Conservation (phyloP, 345 rosid genomes). For the Citrus unshiu region DNA sequence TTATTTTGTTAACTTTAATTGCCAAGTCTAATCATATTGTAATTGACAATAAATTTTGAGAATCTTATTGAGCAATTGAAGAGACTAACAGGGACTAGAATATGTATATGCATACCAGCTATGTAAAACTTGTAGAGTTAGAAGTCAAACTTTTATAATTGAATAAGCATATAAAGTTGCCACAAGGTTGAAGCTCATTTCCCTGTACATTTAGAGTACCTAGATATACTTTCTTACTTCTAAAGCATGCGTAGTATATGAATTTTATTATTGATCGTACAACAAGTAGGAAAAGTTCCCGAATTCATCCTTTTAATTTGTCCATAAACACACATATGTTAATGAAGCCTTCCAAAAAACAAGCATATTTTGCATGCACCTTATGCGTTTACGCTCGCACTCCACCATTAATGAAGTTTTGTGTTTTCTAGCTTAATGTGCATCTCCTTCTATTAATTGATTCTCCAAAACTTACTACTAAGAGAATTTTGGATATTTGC, state of each 20-base stretch:
- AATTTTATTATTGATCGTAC: not conserved
- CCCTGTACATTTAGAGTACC: not conserved
- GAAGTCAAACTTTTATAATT: not conserved
- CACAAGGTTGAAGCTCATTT: not conserved
- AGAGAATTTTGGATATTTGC: not conserved
- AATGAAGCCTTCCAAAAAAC: not conserved
- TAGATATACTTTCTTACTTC: not conserved
- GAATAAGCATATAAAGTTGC: not conserved
- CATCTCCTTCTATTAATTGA: not conserved
- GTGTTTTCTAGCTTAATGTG: not conserved
- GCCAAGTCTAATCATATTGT: not conserved
- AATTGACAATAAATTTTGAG: not conserved
- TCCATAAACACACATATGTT: not conserved
- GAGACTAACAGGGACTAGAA: not conserved
- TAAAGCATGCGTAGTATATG: slow-evolving; percentile 1
- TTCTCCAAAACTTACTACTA: not conserved
- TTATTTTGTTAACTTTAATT: not conserved
- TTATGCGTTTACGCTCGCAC: not conserved
- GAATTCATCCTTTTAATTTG: not conserved
- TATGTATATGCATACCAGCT: not conserved
- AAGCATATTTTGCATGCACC: not conserved
- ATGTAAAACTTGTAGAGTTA: not conserved
- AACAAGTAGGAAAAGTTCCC: not conserved
- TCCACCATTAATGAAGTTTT: not conserved
- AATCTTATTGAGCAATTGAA: not conserved